A percentile compares a stretch with the other conserved stretches of the same genome.
Conservation (phyloP, 441 rosid genomes). For the Erodium trifolium region DNA sequence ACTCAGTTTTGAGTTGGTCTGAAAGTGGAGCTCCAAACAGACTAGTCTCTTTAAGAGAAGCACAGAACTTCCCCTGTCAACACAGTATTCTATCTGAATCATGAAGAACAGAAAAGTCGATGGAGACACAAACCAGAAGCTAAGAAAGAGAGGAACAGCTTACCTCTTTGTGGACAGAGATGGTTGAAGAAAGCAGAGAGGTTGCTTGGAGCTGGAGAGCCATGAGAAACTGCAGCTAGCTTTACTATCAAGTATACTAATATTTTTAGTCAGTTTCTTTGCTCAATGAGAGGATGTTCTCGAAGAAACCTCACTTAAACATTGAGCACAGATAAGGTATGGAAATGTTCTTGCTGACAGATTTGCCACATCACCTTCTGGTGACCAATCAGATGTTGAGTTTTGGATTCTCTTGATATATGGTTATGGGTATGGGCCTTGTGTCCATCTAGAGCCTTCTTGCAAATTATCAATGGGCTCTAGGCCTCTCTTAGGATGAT, state of each 20-base stretch:
- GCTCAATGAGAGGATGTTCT: background rate
- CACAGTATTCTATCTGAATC: constrained; percentile 9
- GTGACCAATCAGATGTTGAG: constrained; percentile 33
- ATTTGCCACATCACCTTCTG: constrained; percentile 20
- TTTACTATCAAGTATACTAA: background rate
- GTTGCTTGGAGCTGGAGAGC: constrained; percentile 42
- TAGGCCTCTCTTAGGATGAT: background rate
- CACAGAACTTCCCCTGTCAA: constrained; percentile 45
- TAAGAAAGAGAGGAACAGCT: background rate
- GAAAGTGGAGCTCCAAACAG: constrained; percentile 68
- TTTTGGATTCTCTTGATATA: constrained; percentile 27
- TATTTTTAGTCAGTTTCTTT: background rate
- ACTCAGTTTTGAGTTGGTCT: constrained; percentile 55
- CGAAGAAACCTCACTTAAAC: background rate
- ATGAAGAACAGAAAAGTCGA: background rate
- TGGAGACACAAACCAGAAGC: background rate
- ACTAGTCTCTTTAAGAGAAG: constrained; percentile 65
- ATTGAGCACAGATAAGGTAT: constrained; percentile 11
- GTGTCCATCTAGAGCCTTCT: background rate
- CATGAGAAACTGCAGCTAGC: constrained; percentile 22
- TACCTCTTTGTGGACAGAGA: constrained; percentile 47
- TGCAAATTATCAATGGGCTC: background rate
- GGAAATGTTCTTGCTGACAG: constrained; percentile 24
- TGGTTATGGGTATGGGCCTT: background rate
- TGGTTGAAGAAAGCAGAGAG: constrained; percentile 40